Evolutionary conservation across 371 early-diverging fungal genomes (phyloP).

Genomic region (Zancudomyces culisetae): DNA sequence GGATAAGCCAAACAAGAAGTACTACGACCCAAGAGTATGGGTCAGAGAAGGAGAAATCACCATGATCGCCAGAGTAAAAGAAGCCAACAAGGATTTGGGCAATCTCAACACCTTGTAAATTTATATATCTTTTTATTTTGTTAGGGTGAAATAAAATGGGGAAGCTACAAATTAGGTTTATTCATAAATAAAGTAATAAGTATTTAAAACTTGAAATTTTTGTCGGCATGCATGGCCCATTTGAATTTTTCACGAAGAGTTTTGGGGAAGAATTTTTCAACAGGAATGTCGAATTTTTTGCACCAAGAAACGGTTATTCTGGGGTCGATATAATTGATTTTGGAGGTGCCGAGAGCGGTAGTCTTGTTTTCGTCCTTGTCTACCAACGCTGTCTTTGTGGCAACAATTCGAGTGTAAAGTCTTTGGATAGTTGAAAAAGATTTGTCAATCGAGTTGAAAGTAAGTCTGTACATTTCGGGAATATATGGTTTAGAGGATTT

Average conservation of each 20-base stretch:
- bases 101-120: constrained; percentile 50
- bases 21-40: constrained; percentile 80
- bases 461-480: constrained; percentile 15
- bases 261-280: constrained; percentile 82
- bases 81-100: constrained; percentile 58
- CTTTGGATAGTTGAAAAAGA: constrained; percentile 17
- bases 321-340: constrained; percentile 96
- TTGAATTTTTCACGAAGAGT: constrained; percentile 84
- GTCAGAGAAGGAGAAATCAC: constrained; percentile 69
- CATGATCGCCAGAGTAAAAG: constrained; percentile 56
- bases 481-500: constrained; percentile 10
- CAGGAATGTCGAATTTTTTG: constrained; percentile 60
- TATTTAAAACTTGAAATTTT: constrained; percentile 33
- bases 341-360: constrained; percentile 92
- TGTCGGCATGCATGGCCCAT: constrained; percentile 75
- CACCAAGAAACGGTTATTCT: constrained; percentile 91
- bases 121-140: too few species aligned
- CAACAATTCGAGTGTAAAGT: constrained; percentile 14
- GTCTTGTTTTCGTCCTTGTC: constrained; percentile 88
- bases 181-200: background rate
- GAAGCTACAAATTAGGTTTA: too few species aligned
- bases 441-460: too few species aligned
- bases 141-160: too few species aligned
- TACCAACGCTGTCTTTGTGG: constrained; percentile 36
- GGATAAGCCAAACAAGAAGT: constrained; percentile 86